A percentile compares a stretch with the other conserved stretches of the same genome.
These are phyloP conservation scores for Piper betle DNA, from an alignment of 164 flowering plant species.

Conservation along the genomic window DNA sequence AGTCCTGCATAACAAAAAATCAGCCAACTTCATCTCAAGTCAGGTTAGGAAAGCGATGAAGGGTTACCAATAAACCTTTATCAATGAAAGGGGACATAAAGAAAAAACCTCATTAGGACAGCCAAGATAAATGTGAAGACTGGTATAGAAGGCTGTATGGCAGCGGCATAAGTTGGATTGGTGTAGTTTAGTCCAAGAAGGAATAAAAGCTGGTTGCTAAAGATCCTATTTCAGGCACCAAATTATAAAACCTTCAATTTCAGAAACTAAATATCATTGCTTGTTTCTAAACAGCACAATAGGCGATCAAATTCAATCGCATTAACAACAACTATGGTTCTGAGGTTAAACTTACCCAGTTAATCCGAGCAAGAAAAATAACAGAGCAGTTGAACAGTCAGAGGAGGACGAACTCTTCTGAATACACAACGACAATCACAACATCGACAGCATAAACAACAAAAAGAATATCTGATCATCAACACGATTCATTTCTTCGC, in stretches of 20 bases:
- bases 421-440: not conserved
- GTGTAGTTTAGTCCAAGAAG: constrained; percentile 89
- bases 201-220: constrained; percentile 92
- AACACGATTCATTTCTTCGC: too few relatives aligned
- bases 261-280: not conserved
- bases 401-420: constrained; percentile 53
- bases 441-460: not conserved
- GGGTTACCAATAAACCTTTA: not conserved
- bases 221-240: constrained; percentile 38
- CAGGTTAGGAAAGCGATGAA: not conserved
- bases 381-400: constrained; percentile 43
- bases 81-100: not conserved
- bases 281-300: not conserved
- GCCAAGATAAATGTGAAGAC: constrained; percentile 90
- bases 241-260: constrained; percentile 1
- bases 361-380: constrained; percentile 83
- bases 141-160: constrained; percentile 87
- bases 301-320: not conserved
- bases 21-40: not conserved
- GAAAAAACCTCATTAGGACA: constrained; percentile 55
- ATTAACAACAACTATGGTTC: constrained; percentile 3
- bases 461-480: not conserved
- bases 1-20: constrained; percentile 47
- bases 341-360: constrained; percentile 45
- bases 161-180: constrained; percentile 96